Base-by-base conservation (phyloP, 2,329 filamentous ascomycete species). In the Claviceps cyperi region DNA sequence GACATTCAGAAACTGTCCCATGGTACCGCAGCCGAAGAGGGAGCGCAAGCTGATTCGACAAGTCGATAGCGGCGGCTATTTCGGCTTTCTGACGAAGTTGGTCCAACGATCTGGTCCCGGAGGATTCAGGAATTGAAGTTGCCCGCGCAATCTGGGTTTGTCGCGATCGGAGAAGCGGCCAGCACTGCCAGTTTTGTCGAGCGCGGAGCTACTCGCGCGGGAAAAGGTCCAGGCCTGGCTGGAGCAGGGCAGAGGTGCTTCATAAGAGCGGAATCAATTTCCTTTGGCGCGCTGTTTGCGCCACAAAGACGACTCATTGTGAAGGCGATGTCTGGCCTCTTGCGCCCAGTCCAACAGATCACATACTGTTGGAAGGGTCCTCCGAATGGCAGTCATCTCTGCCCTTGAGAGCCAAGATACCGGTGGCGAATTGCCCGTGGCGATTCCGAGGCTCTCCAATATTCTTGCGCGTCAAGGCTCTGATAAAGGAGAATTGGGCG, bases 11-110 rank as follows among this genome's bases (percentile, higher is more conserved):
- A 71, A 75, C 14, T 58, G 60, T 19, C 53, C 58, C 24, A 61
- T 60, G 28, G 58, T 58, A 51, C 63, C 63, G 19, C 69, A 67
- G 57, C 62, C 61, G 14, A 80, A 75, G 61, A 47, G 22, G 32
- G 46, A 48, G 37, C 70, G 78, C 40, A 69, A 69, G 15, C 68
- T 84, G 49, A 67, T 71, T 57, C 72, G 79, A 48, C 77, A 83
- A 55, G 67, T 76, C 51, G 84, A 87, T 63, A 86, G 82, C 62
- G 81, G 80, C 48, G 75, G 87, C 3, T 87, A 75, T 65, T 73
- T 87, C 67, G 78, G 74, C 4, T 83, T 78, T 22, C 22, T 22
- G 22, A 22, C 22, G 5, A 5, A 22, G 22, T 22, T 22, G 22
- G 32, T 66, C 69, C 11, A 73, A 72, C 22, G 69, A 70, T 28